phyloP scores from a whole-genome alignment of 129 eudicot species.

The Centella asiatica region DNA sequence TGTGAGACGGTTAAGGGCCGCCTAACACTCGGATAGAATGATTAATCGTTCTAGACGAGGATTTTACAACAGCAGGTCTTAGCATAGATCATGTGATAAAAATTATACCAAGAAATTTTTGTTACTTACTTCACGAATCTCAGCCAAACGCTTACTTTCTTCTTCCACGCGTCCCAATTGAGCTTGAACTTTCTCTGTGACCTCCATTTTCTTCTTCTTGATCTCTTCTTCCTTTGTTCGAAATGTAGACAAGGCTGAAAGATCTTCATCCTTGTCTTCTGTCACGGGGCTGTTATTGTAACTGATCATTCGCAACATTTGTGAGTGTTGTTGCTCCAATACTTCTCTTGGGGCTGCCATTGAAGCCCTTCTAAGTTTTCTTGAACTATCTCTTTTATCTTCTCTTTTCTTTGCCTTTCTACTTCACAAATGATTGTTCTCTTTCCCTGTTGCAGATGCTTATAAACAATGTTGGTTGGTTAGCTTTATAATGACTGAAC shows the following conservation, averaged over 20 bases:
- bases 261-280: constrained; percentile 62
- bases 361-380: background rate
- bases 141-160: constrained; percentile 67
- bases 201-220: constrained; percentile 72
- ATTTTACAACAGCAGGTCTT: background rate
- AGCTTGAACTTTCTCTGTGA: constrained; percentile 70
- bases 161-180: constrained; percentile 75
- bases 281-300: constrained; percentile 38
- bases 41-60: background rate
- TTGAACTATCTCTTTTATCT: background rate
- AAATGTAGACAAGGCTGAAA: constrained; percentile 64
- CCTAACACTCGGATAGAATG: no score
- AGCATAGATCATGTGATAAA: background rate
- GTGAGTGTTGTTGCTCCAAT: constrained; percentile 42
- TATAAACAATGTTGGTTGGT: constrained; percentile 6
- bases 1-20: no score
- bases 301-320: constrained; percentile 27
- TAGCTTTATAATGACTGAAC: constrained; percentile 2
- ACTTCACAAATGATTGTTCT: constrained; percentile 4
- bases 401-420: constrained; percentile 2
- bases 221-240: constrained; percentile 87
- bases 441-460: constrained; percentile 14
- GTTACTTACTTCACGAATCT: constrained; percentile 61
- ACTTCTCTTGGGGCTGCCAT: constrained; percentile 35
- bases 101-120: background rate